These are phyloP conservation scores for Drechslerella dactyloides DNA, from an alignment of 2,329 filamentous ascomycete species.

Conservation along the genomic window DNA sequence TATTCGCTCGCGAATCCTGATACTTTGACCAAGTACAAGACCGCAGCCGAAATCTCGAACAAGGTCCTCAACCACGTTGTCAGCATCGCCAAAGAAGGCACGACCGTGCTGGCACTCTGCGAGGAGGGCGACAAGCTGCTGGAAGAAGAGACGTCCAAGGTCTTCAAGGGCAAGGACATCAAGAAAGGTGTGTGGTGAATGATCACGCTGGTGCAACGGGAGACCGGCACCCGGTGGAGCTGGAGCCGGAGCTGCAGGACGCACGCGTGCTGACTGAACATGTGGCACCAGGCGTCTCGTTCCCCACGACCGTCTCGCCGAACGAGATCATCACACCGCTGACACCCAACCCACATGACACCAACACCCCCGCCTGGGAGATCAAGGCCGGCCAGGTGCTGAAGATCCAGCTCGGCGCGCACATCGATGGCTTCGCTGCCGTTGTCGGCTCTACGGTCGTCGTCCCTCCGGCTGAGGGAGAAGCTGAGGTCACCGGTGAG, in stretches of 20 bases:
- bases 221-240: no score
- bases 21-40: slow-evolving; percentile 99
- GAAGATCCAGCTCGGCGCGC: slow-evolving; percentile 98
- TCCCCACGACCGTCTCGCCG: slow-evolving; percentile 94
- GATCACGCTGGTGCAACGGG: no score
- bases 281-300: slow-evolving; percentile 73
- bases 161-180: slow-evolving; percentile 98
- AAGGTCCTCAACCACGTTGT: slow-evolving; percentile 88
- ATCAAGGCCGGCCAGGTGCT: slow-evolving; percentile 85
- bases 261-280: neutral
- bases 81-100: slow-evolving; percentile 64
- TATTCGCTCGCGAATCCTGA: slow-evolving; percentile 90
- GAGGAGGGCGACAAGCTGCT: slow-evolving; percentile 94
- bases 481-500: slow-evolving; percentile 71
- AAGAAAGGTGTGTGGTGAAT: slow-evolving; percentile 71
- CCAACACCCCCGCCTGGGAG: slow-evolving; percentile 78
- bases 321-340: slow-evolving; percentile 95
- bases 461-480: slow-evolving; percentile 69
- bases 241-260: no score
- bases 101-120: slow-evolving; percentile 90
- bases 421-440: slow-evolving; percentile 95
- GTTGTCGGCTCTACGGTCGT: slow-evolving; percentile 94
- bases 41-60: slow-evolving; percentile 90
- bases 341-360: slow-evolving; percentile 86
- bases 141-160: slow-evolving; percentile 90